Evolutionary conservation across 768 basidiomycete species (phyloP).

Genomic region (Phylloporus sp.): DNA sequence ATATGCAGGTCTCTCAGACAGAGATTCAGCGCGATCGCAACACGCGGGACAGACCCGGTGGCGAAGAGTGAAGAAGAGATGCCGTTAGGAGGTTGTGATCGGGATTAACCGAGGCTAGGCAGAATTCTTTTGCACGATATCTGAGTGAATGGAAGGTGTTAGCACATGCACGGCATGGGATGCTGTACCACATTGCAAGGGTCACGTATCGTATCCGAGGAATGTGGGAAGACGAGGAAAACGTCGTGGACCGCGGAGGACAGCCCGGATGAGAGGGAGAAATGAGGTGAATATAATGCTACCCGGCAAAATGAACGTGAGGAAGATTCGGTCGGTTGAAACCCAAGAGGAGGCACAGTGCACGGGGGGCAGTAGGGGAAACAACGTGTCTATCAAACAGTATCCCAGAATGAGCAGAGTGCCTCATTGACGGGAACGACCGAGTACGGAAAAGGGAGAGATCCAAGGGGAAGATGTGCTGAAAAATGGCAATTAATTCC

Average conservation of each 20-base stretch:
- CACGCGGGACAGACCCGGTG: conserved; percentile 29
- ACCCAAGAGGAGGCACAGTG: no score
- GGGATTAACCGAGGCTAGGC: conserved; percentile 20
- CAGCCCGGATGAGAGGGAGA: not conserved
- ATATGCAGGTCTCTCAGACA: conserved; percentile 18
- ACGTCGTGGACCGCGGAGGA: conserved; percentile 11
- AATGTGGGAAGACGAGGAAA: conserved; percentile 8
- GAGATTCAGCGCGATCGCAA: conserved; percentile 25
- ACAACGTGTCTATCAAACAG: conserved; percentile 17
- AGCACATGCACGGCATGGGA: conserved; percentile 17
- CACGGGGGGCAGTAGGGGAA: no score
- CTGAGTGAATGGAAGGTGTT: conserved; percentile 2
- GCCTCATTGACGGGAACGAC: conserved; percentile 30
- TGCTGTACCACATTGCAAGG: conserved; percentile 20
- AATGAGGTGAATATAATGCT: not conserved
- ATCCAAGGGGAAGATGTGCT: conserved; percentile 47
- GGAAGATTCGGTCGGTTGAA: no score
- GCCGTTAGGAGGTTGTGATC: conserved; percentile 25
- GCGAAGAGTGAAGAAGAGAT: conserved; percentile 13
- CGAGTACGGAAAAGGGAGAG: conserved; percentile 32
- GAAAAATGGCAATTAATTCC: conserved; percentile 28
- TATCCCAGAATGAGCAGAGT: conserved; percentile 18
- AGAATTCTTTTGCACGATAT: conserved; percentile 15
- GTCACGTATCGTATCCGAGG: conserved; percentile 18
- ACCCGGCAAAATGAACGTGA: not conserved